Base-by-base conservation (phyloP, 257 asterid genomes). In the Verbascum thapsus region DNA sequence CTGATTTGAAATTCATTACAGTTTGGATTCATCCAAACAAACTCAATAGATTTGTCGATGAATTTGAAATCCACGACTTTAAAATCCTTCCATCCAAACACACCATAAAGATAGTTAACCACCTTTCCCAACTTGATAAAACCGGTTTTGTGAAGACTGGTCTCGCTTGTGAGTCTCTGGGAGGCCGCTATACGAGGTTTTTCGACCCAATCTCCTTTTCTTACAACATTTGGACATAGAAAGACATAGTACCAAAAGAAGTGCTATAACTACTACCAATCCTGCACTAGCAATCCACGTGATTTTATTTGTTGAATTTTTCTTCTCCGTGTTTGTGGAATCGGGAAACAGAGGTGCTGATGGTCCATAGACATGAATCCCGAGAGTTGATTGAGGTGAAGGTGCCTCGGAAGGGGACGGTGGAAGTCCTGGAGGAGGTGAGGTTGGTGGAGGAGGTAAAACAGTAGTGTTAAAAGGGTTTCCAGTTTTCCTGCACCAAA, bases 381-480 rank as follows among this genome's bases (percentile, higher is more conserved):
- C 63, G 17, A 79, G 83, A 43, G 68, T 64, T 19, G 58, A 22
- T 19, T 57, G 76, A 59, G 91, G 94, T 62, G 88, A 74, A 52
- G 82, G 81, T 17, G 81, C 79, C 44, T 63, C 68, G 8, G 74
- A 63, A 32, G 98, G 88, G 35, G 91, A 52, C 40, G 72, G 53
- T 35, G 79, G n/a, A n/a, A n/a, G n/a, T n/a, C n/a, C n/a, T n/a
- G n/a, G 52, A 60, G 94, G 91, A 53, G 91, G 32, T 3, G 74
- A 34, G 17, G 72, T 68, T 7, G 95, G 96, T 26, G 96, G 94
- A 62, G 98, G 79, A 37, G 96, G 88, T 53, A 85, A 55, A 32
- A 81, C 19, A 10, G 91, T 85, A 20, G 95, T 92, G 81, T 92
- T 92, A 57, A 92, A 92, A 52, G 99, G 99, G 59, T 92, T 92